Conservation (phyloP, 225 moss, liverwort and hornwort species). For the Lunularia cruciata region DNA sequence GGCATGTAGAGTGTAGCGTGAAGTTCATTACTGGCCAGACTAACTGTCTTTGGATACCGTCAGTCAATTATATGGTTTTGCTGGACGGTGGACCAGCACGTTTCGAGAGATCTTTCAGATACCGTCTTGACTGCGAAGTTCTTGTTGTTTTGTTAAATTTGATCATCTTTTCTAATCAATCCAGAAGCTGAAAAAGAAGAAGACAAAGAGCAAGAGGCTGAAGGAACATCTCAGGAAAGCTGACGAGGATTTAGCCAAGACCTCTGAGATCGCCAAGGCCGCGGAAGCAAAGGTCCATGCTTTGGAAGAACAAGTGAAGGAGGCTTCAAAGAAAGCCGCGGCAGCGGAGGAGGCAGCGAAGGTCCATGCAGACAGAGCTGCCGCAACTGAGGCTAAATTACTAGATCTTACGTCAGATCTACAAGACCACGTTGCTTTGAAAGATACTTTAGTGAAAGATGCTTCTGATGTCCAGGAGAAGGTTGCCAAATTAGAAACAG, state of each 20-base stretch:
- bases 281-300: conserved; percentile 27
- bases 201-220: conserved; percentile 36
- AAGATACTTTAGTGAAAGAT: conserved; percentile 13
- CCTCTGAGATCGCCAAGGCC: conserved; percentile 11
- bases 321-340: conserved; percentile 13
- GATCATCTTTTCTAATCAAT: background rate
- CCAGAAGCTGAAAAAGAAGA: conserved; percentile 36
- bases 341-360: conserved; percentile 32
- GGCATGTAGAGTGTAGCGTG: background rate
- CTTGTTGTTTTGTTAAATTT: background rate
- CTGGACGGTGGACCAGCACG: background rate
- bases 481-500: conserved; percentile 21
- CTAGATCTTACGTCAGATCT: conserved; percentile 30
- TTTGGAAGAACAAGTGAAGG: conserved; percentile 35
- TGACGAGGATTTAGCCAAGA: conserved; percentile 19
- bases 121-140: background rate
- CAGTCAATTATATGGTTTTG: no score
- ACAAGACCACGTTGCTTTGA: conserved; percentile 17
- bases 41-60: background rate
- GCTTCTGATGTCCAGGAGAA: conserved; percentile 24
- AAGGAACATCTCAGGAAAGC: conserved; percentile 26
- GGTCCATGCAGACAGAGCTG: conserved; percentile 30
- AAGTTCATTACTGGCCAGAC: no score
- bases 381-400: conserved; percentile 35
- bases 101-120: background rate